Percentiles rank a stretch among this genome's conserved stretches.
phyloP scores from a whole-genome alignment of 2,329 filamentous ascomycete species.

The Cladosporium halotolerans region DNA sequence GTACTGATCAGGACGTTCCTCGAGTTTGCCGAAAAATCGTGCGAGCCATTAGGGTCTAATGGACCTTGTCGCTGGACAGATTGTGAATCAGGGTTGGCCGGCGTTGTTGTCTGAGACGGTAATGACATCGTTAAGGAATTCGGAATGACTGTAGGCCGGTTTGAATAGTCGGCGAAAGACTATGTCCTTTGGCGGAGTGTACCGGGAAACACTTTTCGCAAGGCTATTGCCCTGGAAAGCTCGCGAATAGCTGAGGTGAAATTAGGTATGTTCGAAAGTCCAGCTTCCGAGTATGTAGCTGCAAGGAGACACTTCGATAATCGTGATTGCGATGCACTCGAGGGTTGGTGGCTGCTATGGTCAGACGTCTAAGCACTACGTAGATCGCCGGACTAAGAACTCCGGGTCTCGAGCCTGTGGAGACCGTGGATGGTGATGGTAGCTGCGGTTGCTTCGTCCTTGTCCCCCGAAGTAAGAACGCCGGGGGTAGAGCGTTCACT shows the following conservation, averaged over 20 bases:
- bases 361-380: not conserved
- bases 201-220: too few relatives aligned
- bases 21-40: constrained; percentile 11
- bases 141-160: too few relatives aligned
- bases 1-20: constrained; percentile 20
- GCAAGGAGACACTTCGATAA: too few relatives aligned
- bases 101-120: not conserved
- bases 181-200: too few relatives aligned
- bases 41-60: not conserved
- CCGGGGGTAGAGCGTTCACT: too few relatives aligned
- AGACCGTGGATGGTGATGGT: not conserved
- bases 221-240: too few relatives aligned
- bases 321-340: too few relatives aligned
- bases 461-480: too few relatives aligned
- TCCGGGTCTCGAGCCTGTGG: not conserved
- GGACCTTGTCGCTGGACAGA: not conserved
- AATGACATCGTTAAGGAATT: not conserved
- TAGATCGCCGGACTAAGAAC: not conserved
- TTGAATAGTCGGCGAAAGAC: too few relatives aligned
- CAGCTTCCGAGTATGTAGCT: not conserved
- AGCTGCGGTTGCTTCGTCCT: too few relatives aligned
- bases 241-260: too few relatives aligned
- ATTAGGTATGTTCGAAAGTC: not conserved
- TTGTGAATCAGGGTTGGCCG: not conserved
- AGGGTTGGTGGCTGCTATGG: not conserved